Conservation (phyloP, 2,329 filamentous ascomycete species). For the Paracoccidioides lutzii region DNA sequence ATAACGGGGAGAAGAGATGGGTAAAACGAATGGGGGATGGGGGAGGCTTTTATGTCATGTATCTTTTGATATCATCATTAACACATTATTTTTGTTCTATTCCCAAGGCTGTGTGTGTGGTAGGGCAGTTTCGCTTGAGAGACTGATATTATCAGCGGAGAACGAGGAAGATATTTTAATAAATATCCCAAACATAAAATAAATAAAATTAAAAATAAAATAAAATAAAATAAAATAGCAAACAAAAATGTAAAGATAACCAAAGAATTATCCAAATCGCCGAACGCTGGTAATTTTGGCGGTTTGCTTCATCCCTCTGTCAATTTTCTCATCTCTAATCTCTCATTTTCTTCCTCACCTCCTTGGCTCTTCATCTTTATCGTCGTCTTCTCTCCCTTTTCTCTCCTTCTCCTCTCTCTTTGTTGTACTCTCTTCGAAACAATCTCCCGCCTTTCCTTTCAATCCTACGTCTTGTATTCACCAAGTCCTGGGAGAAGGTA, state of each 20-base stretch:
- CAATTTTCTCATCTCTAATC: background rate
- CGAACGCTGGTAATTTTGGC: background rate
- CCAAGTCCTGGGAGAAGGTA: no score
- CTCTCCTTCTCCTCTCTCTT: background rate
- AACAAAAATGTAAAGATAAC: no score
- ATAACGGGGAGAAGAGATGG: background rate
- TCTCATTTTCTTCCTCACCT: background rate
- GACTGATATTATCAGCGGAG: no score
- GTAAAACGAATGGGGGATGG: no score
- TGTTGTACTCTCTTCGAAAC: no score
- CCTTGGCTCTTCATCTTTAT: background rate
- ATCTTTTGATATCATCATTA: background rate
- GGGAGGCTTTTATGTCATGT: no score
- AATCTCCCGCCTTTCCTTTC: no score
- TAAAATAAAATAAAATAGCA: background rate
- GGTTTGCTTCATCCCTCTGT: background rate
- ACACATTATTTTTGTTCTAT: background rate
- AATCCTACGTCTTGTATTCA: no score
- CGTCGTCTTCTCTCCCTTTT: slow-evolving; percentile 3
- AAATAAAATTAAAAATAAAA: background rate
- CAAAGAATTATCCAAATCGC: background rate
- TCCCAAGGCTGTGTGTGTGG: background rate
- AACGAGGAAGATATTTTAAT: background rate
- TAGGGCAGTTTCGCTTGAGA: no score
- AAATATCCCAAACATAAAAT: background rate